Conservation (phyloP, 2,329 filamentous ascomycete genomes). For the Tolypocladium cylindrosporum region DNA sequence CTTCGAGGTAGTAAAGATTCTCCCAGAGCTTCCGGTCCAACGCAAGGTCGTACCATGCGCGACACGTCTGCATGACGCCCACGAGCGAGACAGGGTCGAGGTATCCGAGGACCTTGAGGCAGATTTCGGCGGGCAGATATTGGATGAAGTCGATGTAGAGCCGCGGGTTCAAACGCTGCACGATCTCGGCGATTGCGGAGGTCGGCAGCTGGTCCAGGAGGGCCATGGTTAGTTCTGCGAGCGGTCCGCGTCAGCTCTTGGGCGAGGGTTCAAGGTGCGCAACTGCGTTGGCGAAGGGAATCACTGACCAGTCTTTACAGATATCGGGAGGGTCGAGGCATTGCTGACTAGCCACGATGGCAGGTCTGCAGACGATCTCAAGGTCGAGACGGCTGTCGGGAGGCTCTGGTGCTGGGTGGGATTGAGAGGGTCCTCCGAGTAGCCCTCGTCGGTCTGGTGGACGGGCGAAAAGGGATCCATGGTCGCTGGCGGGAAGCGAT, state of each 20-base stretch:
- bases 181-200: constrained; percentile 68
- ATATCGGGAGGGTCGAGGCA: constrained; percentile 36
- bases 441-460: constrained; percentile 70
- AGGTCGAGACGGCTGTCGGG: constrained; percentile 20
- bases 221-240: constrained; percentile 66
- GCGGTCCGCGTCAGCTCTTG: not conserved
- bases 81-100: constrained; percentile 75
- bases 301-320: constrained; percentile 38
- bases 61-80: constrained; percentile 67
- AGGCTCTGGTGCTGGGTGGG: constrained; percentile 24
- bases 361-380: constrained; percentile 32
- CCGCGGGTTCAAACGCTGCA: constrained; percentile 68
- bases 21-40: constrained; percentile 83
- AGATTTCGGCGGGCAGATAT: constrained; percentile 82
- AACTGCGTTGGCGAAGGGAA: not conserved
- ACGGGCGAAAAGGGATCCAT: constrained; percentile 41
- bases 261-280: not conserved
- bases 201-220: constrained; percentile 72
- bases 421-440: constrained; percentile 64
- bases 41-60: constrained; percentile 71
- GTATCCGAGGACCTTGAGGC: constrained; percentile 78
- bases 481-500: constrained; percentile 10
- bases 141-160: constrained; percentile 88
- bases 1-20: constrained; percentile 70
- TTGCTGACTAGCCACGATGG: constrained; percentile 40